These are phyloP conservation scores for Cordyceps fumosorosea DNA, from an alignment of 2,329 filamentous ascomycete genomes.

Conservation along the genomic window DNA sequence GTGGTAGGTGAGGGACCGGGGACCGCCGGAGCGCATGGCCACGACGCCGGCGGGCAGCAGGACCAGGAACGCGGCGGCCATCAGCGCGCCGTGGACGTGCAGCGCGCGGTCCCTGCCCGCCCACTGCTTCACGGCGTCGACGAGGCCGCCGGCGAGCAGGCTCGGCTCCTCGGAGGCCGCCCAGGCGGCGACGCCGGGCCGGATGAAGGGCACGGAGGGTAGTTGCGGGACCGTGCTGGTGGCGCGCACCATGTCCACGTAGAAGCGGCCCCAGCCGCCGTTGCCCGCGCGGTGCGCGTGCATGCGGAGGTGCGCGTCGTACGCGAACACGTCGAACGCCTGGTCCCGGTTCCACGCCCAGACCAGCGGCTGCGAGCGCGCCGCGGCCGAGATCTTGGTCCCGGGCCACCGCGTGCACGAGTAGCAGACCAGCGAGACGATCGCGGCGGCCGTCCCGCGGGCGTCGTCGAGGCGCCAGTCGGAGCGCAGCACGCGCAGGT, in stretches of 20 bases:
- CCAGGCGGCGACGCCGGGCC: background rate
- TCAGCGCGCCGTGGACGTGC: slow-evolving; percentile 17
- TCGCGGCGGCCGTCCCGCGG: slow-evolving; percentile 11
- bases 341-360: slow-evolving; percentile 22
- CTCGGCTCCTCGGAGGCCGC: slow-evolving; percentile 14
- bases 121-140: background rate
- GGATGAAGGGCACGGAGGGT: slow-evolving; percentile 13
- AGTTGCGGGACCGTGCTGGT: slow-evolving; percentile 11
- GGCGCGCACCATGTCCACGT: slow-evolving; percentile 17
- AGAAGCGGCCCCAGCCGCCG: slow-evolving; percentile 16
- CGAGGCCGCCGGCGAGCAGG: background rate
- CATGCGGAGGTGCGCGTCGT: slow-evolving; percentile 14
- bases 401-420: slow-evolving; percentile 19
- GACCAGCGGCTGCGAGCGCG: slow-evolving; percentile 20
- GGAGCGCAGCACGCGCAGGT: slow-evolving; percentile 14
- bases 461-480: slow-evolving; percentile 8
- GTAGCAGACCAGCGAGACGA: slow-evolving; percentile 19
- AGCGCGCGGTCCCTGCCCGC: background rate
- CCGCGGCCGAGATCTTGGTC: slow-evolving; percentile 14
- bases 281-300: slow-evolving; percentile 14
- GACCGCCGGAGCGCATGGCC: slow-evolving; percentile 15
- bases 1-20: slow-evolving; percentile 16
- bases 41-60: slow-evolving; percentile 16
- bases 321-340: slow-evolving; percentile 15
- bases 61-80: slow-evolving; percentile 15